Evolutionary conservation across 495 filamentous ascomycete species (phyloP).

Genomic region (Penicillium odoratum): DNA sequence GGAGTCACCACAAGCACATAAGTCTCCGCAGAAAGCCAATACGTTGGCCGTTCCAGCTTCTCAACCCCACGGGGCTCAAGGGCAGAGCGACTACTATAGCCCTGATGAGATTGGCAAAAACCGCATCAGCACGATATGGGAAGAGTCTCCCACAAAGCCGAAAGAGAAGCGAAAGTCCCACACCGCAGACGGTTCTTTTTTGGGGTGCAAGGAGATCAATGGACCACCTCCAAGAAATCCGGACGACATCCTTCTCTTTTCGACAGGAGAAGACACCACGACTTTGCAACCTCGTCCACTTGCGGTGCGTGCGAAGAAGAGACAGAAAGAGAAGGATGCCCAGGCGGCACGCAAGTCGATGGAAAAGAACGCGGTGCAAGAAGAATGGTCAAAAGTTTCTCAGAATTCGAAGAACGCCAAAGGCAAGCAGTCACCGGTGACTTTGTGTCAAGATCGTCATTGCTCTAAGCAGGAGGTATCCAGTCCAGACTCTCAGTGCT

Average conservation of each 20-base stretch:
- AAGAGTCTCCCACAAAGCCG: slow-evolving; percentile 31
- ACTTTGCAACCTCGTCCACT: slow-evolving; percentile 28
- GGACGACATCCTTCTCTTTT: slow-evolving; percentile 44
- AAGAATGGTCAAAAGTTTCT: slow-evolving; percentile 38
- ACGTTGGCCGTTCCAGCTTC: slow-evolving; percentile 7
- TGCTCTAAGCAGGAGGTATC: slow-evolving; percentile 24
- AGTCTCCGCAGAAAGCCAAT: slow-evolving; percentile 7
- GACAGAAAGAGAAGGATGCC: slow-evolving; percentile 25
- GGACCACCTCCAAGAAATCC: slow-evolving; percentile 37
- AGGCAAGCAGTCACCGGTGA: slow-evolving; percentile 37
- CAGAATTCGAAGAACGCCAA: slow-evolving; percentile 49
- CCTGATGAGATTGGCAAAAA: slow-evolving; percentile 47
- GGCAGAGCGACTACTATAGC: slow-evolving; percentile 34
- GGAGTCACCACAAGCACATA: slow-evolving; percentile 6
- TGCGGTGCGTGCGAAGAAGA: slow-evolving; percentile 26
- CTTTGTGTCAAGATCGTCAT: slow-evolving; percentile 31
- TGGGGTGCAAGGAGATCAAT: slow-evolving; percentile 49
- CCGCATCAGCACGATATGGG: slow-evolving; percentile 42
- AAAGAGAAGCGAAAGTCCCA: slow-evolving; percentile 24
- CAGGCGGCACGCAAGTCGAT: slow-evolving; percentile 16
- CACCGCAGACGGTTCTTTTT: slow-evolving; percentile 45
- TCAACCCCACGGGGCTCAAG: slow-evolving; percentile 6
- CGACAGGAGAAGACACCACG: slow-evolving; percentile 29
- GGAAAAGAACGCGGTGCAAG: slow-evolving; percentile 25
- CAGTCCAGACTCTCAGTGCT: slow-evolving; percentile 18